Base-by-base conservation (phyloP, 805 yeast species). In the Candida ovalis region DNA sequence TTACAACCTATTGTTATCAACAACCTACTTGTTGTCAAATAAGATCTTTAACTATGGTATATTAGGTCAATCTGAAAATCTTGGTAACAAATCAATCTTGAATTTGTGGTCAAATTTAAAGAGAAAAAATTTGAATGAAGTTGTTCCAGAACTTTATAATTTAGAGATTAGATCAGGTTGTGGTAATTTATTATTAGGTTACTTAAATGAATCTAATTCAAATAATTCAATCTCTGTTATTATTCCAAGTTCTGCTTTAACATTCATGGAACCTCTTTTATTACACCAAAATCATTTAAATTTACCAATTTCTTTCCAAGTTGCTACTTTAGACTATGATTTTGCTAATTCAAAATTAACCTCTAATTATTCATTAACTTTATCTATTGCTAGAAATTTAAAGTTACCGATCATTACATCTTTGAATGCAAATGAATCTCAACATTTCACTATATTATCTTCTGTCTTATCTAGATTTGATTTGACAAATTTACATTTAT, bases 161-260 rank as follows among this genome's bases (percentile, higher is more conserved):
- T 66, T 84, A 48, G 89, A 90, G 61, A 78, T 88, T 48, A 81
- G 96, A 64, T 72, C 85, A 2, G 97, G 97, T 58, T 94, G 96
- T 28, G 88, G 92, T 41, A 76, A 81, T 52, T 78, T 87, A 24
- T 76, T 92, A 41, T 71, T 87, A 44, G 97, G 97, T 35, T 91
- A 83, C 68, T 66, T 80, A 50, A 58, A 58, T 41, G 59, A 63
- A 38, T 46, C 58, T 22, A 42, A 48, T 1, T 52, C 53, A 32
- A 33, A 46, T n/a, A 54, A 55, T 25, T 54, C 57, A 13, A 48
- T 56, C 33, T 58, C 68, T 10, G 73, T 83, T 52, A 45, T 91
- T 35, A 75, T 84, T 42, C 84, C 91, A 38, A 78, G 88, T 27
- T 79, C 80, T 52, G 82, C 89, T 25, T 73, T 90, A 62, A 72